phyloP scores from a whole-genome alignment of 495 filamentous ascomycete species.

The Astrocystis sublimbata region DNA sequence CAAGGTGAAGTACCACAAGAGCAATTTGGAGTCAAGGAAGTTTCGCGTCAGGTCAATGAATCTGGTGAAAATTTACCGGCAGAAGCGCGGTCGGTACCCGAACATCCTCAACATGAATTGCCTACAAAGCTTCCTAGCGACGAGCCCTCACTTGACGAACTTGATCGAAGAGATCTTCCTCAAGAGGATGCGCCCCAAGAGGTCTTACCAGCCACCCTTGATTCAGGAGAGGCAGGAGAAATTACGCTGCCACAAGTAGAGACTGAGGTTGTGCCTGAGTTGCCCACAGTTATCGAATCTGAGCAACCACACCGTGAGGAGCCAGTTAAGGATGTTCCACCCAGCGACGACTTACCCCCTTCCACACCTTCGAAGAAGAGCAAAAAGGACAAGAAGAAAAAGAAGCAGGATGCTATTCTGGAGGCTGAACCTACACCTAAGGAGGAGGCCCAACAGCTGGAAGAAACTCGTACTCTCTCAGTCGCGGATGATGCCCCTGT shows the following conservation, averaged over 20 bases:
- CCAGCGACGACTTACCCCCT: neutral
- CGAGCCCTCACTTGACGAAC: neutral
- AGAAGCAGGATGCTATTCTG: slow-evolving; percentile 14
- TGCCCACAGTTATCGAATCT: neutral
- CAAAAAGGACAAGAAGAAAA: slow-evolving; percentile 23
- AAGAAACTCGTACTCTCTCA: neutral
- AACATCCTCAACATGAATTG: neutral
- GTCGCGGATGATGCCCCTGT: neutral
- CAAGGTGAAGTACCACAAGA: neutral
- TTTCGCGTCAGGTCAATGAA: neutral
- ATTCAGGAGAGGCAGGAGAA: neutral
- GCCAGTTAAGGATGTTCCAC: neutral
- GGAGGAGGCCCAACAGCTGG: neutral
- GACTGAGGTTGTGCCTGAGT: neutral
- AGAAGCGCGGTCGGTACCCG: neutral
- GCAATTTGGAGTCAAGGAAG: neutral
- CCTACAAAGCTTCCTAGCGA: too few relatives aligned
- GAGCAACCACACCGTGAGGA: neutral
- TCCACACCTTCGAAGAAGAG: slow-evolving; percentile 18
- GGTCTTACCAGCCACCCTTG: neutral
- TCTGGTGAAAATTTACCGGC: neutral
- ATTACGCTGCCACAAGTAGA: neutral
- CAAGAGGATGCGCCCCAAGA: neutral
- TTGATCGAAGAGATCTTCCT: neutral
- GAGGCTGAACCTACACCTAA: neutral